These are phyloP conservation scores for Tolypocladium guangdongense DNA, from an alignment of 2,329 filamentous ascomycete species.

Conservation along the genomic window DNA sequence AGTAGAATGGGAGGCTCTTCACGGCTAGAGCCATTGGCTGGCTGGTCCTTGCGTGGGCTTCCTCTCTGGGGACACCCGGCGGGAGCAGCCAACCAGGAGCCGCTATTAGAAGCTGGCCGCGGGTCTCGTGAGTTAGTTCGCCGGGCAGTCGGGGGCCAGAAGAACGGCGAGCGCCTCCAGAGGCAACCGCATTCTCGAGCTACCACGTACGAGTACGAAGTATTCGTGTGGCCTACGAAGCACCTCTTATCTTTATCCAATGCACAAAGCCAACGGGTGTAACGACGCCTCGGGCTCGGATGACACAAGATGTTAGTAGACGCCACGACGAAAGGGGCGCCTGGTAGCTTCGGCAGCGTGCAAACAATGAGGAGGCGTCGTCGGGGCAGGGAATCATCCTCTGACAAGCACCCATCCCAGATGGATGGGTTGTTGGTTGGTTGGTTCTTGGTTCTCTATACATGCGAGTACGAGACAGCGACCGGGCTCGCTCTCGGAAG, in stretches of 20 bases:
- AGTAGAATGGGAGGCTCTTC: background rate
- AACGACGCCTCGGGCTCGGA: background rate
- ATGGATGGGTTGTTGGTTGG: background rate
- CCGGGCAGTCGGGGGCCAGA: background rate
- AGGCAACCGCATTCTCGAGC: background rate
- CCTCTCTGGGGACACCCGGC: background rate
- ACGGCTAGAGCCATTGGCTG: background rate
- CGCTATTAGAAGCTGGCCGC: background rate
- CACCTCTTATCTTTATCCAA: background rate
- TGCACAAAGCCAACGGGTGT: background rate
- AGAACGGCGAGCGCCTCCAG: background rate
- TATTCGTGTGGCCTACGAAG: too few species aligned
- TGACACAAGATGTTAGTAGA: background rate
- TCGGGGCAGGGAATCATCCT: background rate
- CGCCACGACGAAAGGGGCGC: background rate
- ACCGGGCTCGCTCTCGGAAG: background rate
- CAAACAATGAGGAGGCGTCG: background rate
- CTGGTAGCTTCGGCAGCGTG: background rate
- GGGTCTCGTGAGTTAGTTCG: too few species aligned
- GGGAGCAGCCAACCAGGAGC: background rate
- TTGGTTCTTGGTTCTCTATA: too few species aligned
- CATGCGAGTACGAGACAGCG: background rate
- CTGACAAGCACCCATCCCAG: background rate
- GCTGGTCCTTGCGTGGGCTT: background rate
- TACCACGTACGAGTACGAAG: too few species aligned